Conservation (phyloP, 2,329 filamentous ascomycete genomes). For the Aspergillus novofumigatus region DNA sequence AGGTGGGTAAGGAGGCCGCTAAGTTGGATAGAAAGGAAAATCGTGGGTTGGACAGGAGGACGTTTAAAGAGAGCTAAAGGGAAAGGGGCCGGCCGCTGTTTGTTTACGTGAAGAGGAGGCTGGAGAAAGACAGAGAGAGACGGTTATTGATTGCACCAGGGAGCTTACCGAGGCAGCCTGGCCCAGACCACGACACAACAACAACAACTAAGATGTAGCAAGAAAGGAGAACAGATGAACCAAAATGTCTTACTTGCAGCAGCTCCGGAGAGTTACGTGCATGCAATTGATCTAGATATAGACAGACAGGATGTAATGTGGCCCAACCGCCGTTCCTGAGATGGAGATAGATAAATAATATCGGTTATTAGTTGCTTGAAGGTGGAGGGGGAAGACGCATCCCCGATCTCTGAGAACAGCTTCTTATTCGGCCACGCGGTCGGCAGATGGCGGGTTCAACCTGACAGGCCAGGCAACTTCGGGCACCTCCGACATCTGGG, state of each 20-base stretch:
- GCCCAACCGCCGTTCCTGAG: background rate
- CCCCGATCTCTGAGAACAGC: background rate
- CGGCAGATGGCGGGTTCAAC: slow-evolving; percentile 11
- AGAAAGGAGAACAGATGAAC: background rate
- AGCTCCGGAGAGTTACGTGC: background rate
- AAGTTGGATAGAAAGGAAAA: background rate
- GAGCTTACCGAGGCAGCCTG: background rate
- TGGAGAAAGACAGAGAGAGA: background rate
- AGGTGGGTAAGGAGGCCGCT: background rate
- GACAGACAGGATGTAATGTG: background rate
- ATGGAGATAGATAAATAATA: background rate
- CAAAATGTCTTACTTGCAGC: background rate
- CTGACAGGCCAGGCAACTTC: slow-evolving; percentile 8
- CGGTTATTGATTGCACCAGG: background rate
- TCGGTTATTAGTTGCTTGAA: background rate
- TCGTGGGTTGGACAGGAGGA: background rate
- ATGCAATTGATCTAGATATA: background rate
- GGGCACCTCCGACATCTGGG: slow-evolving; percentile 15
- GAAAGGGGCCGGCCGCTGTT: background rate
- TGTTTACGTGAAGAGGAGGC: background rate
- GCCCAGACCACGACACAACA: background rate
- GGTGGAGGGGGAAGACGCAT: background rate
- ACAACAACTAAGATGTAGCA: background rate
- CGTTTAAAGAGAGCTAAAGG: background rate
- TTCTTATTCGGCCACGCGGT: slow-evolving; percentile 4